These are phyloP conservation scores for Lathyrus sativus DNA, from an alignment of 306 rosid genomes.

Conservation along the genomic window DNA sequence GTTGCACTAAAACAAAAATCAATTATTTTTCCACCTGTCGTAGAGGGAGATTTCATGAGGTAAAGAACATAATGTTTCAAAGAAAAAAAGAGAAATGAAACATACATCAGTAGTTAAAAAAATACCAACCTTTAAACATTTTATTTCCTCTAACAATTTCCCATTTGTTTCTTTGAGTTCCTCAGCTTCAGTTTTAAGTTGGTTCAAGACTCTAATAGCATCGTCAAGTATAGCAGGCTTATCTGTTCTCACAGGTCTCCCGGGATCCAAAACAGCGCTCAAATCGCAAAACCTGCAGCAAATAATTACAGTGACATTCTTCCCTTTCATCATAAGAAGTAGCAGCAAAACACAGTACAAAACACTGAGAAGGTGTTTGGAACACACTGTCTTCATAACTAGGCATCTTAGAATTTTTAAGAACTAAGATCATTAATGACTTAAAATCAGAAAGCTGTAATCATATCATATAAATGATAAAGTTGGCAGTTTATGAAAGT, in stretches of 20 bases:
- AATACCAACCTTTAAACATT: slow-evolving; percentile 67
- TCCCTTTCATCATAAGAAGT: slow-evolving; percentile 7
- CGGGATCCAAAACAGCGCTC: slow-evolving; percentile 82
- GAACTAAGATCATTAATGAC: not conserved
- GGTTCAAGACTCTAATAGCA: slow-evolving; percentile 76
- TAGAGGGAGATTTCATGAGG: slow-evolving; percentile 12
- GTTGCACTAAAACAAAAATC: not conserved
- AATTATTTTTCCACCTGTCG: slow-evolving; percentile 6
- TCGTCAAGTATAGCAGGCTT: slow-evolving; percentile 83
- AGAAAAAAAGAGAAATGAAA: slow-evolving; percentile 2
- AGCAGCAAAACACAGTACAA: slow-evolving; percentile 35
- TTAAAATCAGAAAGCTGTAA: not conserved
- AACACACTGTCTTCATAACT: not conserved
- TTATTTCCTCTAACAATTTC: slow-evolving; percentile 74
- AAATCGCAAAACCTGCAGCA: slow-evolving; percentile 71
- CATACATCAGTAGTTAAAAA: slow-evolving; percentile 14
- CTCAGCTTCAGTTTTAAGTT: slow-evolving; percentile 72
- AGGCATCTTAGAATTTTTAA: slow-evolving; percentile 8
- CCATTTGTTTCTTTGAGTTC: slow-evolving; percentile 76
- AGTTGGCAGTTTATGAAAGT: not conserved
- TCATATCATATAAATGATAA: not conserved
- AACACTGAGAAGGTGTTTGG: slow-evolving; percentile 13
- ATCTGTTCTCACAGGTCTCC: slow-evolving; percentile 70
- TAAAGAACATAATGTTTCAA: not conserved
- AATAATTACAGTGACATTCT: slow-evolving; percentile 24